These are phyloP conservation scores for Nepenthes alata DNA, from an alignment of 179 eudicot species.

Conservation along the genomic window DNA sequence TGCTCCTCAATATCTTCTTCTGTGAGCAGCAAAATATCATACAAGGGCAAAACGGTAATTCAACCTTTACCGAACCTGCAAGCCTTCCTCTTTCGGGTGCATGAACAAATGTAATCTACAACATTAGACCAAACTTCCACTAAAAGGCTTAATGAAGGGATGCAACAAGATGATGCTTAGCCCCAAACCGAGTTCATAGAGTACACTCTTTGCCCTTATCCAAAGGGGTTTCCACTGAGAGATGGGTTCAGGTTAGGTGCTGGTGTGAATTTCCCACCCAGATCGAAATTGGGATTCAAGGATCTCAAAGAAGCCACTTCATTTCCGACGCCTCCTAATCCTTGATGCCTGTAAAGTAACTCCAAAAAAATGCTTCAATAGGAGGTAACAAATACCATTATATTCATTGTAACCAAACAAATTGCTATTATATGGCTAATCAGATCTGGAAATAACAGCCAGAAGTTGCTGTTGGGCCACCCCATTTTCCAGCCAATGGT, in stretches of 20 bases:
- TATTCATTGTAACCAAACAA: too few species aligned
- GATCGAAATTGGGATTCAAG: slow-evolving; percentile 20
- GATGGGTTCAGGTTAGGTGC: slow-evolving; percentile 37
- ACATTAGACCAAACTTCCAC: slow-evolving; percentile 2
- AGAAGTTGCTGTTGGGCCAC: neutral
- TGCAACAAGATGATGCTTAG: slow-evolving; percentile 9
- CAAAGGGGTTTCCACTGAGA: slow-evolving; percentile 58
- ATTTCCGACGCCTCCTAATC: slow-evolving; percentile 29
- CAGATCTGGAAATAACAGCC: neutral
- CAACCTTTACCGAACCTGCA: neutral
- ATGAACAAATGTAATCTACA: neutral
- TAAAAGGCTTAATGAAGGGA: neutral
- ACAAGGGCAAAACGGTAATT: neutral
- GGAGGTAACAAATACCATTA: too few species aligned
- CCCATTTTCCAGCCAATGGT: too few species aligned
- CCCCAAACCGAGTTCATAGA: neutral
- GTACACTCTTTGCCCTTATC: slow-evolving; percentile 16
- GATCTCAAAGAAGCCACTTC: slow-evolving; percentile 29
- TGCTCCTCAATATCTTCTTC: neutral
- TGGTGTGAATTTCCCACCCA: slow-evolving; percentile 26
- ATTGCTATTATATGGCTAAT: neutral
- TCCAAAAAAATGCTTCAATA: slow-evolving; percentile 5
- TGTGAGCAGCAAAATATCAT: neutral
- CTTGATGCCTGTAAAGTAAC: slow-evolving; percentile 42
- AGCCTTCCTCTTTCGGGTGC: neutral